A percentile compares a stretch with the other conserved stretches of the same genome.
These are phyloP conservation scores for Penicillium roqueforti DNA, from an alignment of 495 filamentous ascomycete species.

Conservation along the genomic window DNA sequence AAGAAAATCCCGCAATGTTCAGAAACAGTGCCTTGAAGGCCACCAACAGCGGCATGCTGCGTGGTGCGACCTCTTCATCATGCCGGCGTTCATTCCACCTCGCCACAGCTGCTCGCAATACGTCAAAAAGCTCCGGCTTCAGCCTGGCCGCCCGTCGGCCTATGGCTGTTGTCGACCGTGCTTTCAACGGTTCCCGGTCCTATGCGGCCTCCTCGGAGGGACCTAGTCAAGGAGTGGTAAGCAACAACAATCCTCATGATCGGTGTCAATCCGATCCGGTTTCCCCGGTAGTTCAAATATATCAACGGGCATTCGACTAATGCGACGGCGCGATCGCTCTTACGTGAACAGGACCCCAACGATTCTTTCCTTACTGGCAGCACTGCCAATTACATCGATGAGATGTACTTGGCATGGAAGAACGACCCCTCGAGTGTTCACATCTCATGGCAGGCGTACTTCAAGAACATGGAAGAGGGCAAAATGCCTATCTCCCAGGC, in stretches of 20 bases:
- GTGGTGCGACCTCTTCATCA: slow-evolving; percentile 44
- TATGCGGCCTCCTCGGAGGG: slow-evolving; percentile 57
- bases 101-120: slow-evolving; percentile 40
- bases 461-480: slow-evolving; percentile 97
- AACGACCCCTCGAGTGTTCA: slow-evolving; percentile 89
- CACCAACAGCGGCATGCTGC: slow-evolving; percentile 51
- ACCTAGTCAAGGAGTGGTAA: slow-evolving; percentile 34
- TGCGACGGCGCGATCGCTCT: slow-evolving; percentile 18
- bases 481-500: slow-evolving; percentile 96
- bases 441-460: slow-evolving; percentile 98
- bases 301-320: slow-evolving; percentile 25
- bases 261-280: slow-evolving; percentile 8
- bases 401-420: slow-evolving; percentile 99
- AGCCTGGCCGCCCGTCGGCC: slow-evolving; percentile 40
- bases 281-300: slow-evolving; percentile 9
- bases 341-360: slow-evolving; percentile 61
- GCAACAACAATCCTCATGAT: slow-evolving; percentile 15
- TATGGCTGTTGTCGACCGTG: slow-evolving; percentile 40
- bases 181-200: slow-evolving; percentile 34
- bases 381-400: slow-evolving; percentile 97
- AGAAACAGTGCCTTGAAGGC: slow-evolving; percentile 45
- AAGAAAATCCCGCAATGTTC: slow-evolving; percentile 41
- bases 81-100: slow-evolving; percentile 45
- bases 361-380: slow-evolving; percentile 94
- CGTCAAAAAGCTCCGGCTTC: slow-evolving; percentile 43